Conservation (phyloP, 352 stramenopile genomes). For the Globisporangium spinosum region DNA sequence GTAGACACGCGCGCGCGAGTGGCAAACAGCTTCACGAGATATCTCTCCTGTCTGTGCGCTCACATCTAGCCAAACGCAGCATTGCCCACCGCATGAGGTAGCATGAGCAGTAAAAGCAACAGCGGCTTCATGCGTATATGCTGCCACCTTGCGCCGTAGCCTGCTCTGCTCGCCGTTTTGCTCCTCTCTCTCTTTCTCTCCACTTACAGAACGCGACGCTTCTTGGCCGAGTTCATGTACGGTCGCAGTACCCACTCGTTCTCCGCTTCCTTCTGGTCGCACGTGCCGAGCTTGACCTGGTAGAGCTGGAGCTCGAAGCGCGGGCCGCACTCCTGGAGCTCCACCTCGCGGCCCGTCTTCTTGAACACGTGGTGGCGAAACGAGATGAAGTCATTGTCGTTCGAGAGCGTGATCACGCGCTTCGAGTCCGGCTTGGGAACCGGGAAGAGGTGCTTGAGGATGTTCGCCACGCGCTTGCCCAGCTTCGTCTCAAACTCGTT, state of each 20-base stretch:
- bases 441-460: conserved; percentile 99
- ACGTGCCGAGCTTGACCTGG: conserved; percentile 96
- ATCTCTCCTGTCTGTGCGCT: too few species aligned
- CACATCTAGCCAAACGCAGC: neutral
- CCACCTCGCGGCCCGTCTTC: conserved; percentile 90
- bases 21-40: too few species aligned
- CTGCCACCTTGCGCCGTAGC: neutral
- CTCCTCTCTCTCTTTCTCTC: neutral
- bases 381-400: conserved; percentile 98
- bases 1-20: too few species aligned
- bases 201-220: conserved; percentile 87
- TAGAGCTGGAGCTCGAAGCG: conserved; percentile 99
- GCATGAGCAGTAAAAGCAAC: neutral
- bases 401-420: conserved; percentile 97
- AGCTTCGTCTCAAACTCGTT: conserved; percentile 95
- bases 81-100: neutral
- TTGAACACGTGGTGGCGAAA: conserved; percentile 99
- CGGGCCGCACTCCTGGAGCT: conserved; percentile 94
- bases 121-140: neutral
- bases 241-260: conserved; percentile 99
- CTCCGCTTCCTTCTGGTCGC: conserved; percentile 98
- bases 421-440: conserved; percentile 95
- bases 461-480: conserved; percentile 94
- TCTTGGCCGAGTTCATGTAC: conserved; percentile 99
- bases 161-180: neutral